Base-by-base conservation (phyloP, 768 basidiomycete genomes). In the Hygrocybe coccinea region DNA sequence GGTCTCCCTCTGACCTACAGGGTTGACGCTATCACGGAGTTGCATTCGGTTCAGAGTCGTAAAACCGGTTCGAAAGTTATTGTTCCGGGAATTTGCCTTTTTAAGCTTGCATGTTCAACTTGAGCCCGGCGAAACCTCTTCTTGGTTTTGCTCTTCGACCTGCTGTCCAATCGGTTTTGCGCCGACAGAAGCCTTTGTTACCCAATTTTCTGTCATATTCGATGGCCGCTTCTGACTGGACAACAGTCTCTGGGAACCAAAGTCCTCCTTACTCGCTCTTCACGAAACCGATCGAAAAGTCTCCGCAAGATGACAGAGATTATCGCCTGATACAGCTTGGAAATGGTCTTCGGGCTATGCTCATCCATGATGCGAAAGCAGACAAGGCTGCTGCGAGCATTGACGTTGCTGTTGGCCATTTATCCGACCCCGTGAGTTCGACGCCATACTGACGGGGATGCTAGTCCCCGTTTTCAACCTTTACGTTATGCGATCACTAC, bases 371-470 rank as follows among this genome's bases (percentile, higher is more conserved):
- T 67, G 71, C 81, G 0, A 85, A 83, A 59, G 84, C 95, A 5
- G 97, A 99, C 74, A 97, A 95, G 72, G 89, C 92, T 10, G 91
- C 94, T 0, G 97, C 95, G 2, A 91, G 91, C 65, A 78, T 99
- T 64, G 91, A 95, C 70, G 93, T 98, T 50, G 86, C 87, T 35
- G 94, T 97, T 2, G 97, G 97, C 3, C 95, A 98, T 70, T 70
- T 99, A 52, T 84, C 81, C 43, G 97, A 99, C 70, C 97, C 97
- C 14, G 91, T 91, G 66, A 70, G 50, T 51, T 35, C 14, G 10
- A 33, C 15, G 33, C 15, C 3, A 12, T 14, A 29, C 19, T 10
- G 21, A 6, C n/a, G 3, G 24, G 24, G n/a, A n/a, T 46, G 24
- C 5, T 46, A 11, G n/a, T 46, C 45, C n/a, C n/a, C n/a, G n/a